Evolutionary conservation across 1,284 basidiomycete genomes (phyloP), one percentile per base, ranked within the genome.

Genomic region (Mycena citricolor): DNA sequence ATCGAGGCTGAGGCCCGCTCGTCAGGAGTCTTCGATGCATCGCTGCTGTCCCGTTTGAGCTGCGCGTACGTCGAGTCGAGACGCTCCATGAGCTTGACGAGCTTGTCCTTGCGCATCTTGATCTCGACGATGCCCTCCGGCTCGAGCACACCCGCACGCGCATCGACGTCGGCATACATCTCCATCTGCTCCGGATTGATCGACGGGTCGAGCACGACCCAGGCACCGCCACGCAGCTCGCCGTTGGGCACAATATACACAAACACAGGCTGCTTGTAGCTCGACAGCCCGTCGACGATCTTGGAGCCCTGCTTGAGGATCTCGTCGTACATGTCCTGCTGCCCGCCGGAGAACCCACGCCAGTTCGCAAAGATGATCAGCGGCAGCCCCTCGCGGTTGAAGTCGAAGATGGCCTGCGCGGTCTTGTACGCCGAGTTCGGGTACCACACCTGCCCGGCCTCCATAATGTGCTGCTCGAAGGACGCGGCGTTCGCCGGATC

Each of bases 361-460:
- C 97, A 99, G 76, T 99, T 99, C 52, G 97, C 97, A 60, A 99
- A 97, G 67, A 99, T 95, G 67, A 99, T 92, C 51, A 99, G 77
- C 4, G 97, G 97, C 17, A 99, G 76, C 30, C 91, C 93, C 69
- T 99, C 97, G 39, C 94, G 86, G 71, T 95, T 90, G 73, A 99
- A 93, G 73, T 99, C 97, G 67, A 94, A 92, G 71, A 99, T 99
- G 13, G 97, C 94, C 61, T 98, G 97, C 8, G 95, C 97, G 19
- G 97, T 99, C 80, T 99, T 99, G 77, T 97, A 95, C n/a, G 97
- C 94, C 21, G 91, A 95, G 70, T 99, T 99, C 38, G 97, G 97
- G 69, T 98, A 99, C 97, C 97, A 99, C 12, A 90, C 97, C 66
- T 99, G 97, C 60, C 97, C 97, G 25, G 97, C 97, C 65, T 99